Conservation (phyloP, 441 rosid genomes). For the Pelargonium myrrhifolium region DNA sequence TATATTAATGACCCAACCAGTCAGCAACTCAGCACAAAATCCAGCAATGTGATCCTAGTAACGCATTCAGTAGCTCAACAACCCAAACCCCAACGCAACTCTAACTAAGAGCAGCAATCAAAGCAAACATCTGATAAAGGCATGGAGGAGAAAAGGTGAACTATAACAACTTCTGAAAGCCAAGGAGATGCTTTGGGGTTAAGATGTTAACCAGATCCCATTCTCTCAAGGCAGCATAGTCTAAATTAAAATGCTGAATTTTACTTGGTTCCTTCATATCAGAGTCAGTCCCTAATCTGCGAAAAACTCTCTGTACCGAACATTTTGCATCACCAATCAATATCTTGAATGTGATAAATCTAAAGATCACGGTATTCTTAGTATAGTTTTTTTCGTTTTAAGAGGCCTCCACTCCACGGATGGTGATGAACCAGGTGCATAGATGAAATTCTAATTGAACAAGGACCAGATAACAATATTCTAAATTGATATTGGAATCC, state of each 20-base stretch:
- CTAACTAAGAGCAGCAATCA: too few species aligned
- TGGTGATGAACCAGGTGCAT: constrained; percentile 10
- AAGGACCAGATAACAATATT: constrained; percentile 16
- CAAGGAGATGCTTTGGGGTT: neutral
- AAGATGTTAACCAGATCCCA: constrained; percentile 14
- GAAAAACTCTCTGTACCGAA: constrained; percentile 9
- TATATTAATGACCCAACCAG: too few species aligned
- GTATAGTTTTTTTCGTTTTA: neutral
- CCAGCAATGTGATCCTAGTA: too few species aligned
- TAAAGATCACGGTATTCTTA: constrained; percentile 12
- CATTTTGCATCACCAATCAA: constrained; percentile 6
- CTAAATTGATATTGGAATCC: constrained; percentile 22
- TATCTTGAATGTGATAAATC: constrained; percentile 8
- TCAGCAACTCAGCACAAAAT: too few species aligned
- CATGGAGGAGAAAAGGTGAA: neutral
- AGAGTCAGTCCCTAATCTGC: constrained; percentile 16
- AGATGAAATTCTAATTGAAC: constrained; percentile 18
- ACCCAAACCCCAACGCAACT: too few species aligned
- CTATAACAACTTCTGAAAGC: constrained; percentile 19
- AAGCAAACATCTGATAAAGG: too few species aligned
- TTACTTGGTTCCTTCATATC: constrained; percentile 9
- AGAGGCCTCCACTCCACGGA: constrained; percentile 12
- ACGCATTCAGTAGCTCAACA: too few species aligned
- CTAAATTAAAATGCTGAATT: constrained; percentile 4
- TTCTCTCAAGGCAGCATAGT: constrained; percentile 12